phyloP scores from a whole-genome alignment of 1,139 yeast genomes.

The Yamadazyma diddensiae region DNA sequence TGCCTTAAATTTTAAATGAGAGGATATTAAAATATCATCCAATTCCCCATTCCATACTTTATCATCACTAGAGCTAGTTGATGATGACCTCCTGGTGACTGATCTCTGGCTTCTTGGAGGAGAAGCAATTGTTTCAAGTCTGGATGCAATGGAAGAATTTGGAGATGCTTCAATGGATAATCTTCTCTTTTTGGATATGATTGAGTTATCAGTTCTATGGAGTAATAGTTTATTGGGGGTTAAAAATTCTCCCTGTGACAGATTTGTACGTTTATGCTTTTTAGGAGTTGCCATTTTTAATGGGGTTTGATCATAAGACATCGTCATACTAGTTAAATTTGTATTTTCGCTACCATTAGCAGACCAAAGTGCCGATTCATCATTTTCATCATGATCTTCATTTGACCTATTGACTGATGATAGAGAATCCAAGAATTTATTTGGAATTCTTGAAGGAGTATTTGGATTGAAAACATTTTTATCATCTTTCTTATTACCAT shows the following conservation, averaged over 20 bases:
- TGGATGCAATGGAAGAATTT: conserved; percentile 36
- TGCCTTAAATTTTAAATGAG: conserved; percentile 35
- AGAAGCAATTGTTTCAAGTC: conserved; percentile 33
- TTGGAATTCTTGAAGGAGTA: conserved; percentile 22
- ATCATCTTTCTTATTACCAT: conserved; percentile 9
- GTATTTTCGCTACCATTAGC: conserved; percentile 24
- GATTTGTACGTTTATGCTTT: too few relatives aligned
- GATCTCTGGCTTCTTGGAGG: conserved; percentile 27
- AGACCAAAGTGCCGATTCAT: conserved; percentile 32
- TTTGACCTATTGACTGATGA: conserved; percentile 8
- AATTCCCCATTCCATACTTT: conserved; percentile 40
- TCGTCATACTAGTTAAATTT: conserved; percentile 25
- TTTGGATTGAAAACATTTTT: conserved; percentile 13
- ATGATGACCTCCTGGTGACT: conserved; percentile 10
- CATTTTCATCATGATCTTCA: conserved; percentile 10
- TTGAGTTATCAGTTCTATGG: conserved; percentile 3
- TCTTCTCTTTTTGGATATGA: conserved; percentile 9
- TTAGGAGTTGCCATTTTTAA: conserved; percentile 1
- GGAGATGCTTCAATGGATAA: conserved; percentile 29
- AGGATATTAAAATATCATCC: conserved; percentile 35
- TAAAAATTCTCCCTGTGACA: conserved; percentile 20
- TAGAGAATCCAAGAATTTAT: conserved; percentile 20
- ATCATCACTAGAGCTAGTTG: conserved; percentile 14
- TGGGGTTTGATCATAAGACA: conserved; percentile 16
- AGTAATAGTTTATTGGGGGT: conserved; percentile 26